Conservation (phyloP, 352 stramenopile genomes). For the Pythium grandisporangium region DNA sequence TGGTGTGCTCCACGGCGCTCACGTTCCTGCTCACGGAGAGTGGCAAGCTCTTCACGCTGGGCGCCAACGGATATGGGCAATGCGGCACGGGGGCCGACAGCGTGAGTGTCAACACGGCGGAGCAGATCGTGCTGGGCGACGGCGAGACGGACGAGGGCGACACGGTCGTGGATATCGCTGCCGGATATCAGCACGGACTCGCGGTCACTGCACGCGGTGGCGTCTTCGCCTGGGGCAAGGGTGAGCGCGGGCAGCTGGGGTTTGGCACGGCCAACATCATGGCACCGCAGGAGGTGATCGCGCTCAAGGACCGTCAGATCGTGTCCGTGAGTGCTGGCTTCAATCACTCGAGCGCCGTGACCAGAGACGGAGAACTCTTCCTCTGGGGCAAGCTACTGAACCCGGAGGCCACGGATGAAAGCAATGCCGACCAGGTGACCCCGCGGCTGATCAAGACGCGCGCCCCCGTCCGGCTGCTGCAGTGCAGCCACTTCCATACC, state of each 20-base stretch:
- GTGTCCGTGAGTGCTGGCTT: constrained; percentile 69
- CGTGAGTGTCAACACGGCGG: constrained; percentile 44
- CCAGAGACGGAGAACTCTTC: constrained; percentile 68
- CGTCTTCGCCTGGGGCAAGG: constrained; percentile 79
- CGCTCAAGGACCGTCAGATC: constrained; percentile 60
- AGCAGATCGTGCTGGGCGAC: constrained; percentile 43
- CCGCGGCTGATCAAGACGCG: constrained; percentile 63
- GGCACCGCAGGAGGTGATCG: constrained; percentile 65
- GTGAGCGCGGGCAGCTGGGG: constrained; percentile 71
- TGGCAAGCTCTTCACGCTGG: constrained; percentile 70
- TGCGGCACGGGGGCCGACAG: constrained; percentile 57
- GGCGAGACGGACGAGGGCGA: constrained; percentile 52
- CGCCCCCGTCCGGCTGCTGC: constrained; percentile 48
- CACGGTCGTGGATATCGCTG: constrained; percentile 55
- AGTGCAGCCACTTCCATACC: constrained; percentile 83
- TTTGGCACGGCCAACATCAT: constrained; percentile 72
- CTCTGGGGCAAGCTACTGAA: constrained; percentile 83
- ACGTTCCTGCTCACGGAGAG: constrained; percentile 68
- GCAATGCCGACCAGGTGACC: constrained; percentile 57
- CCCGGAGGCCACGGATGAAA: constrained; percentile 47
- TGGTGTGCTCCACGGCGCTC: constrained; percentile 77
- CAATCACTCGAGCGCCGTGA: constrained; percentile 68
- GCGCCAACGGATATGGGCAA: constrained; percentile 74
- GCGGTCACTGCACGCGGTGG: constrained; percentile 53
- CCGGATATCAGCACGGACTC: constrained; percentile 73